phyloP scores from a whole-genome alignment of 495 filamentous ascomycete genomes.

The Hypomontagnella monticulosa region DNA sequence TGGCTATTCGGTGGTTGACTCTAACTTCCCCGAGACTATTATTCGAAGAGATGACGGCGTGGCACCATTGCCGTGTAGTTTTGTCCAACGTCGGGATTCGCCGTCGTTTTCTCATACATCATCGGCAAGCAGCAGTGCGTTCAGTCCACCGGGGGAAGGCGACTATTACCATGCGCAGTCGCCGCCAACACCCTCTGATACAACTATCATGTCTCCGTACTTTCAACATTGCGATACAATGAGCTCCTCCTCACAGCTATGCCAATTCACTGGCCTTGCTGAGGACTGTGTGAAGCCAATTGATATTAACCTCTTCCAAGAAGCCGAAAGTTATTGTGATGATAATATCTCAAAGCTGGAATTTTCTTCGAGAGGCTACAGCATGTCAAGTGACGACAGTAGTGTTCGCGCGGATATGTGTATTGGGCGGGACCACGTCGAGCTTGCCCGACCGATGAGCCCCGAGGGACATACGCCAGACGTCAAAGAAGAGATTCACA shows the following conservation, averaged over 20 bases:
- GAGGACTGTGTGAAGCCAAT: slow-evolving; percentile 50
- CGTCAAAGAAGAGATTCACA: slow-evolving; percentile 49
- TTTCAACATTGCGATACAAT: slow-evolving; percentile 38
- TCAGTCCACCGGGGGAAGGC: slow-evolving; percentile 51
- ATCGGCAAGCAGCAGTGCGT: slow-evolving; percentile 48
- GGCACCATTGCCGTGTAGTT: slow-evolving; percentile 32
- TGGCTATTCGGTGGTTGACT: slow-evolving; percentile 36
- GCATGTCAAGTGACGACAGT: slow-evolving; percentile 43
- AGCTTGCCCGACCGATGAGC: slow-evolving; percentile 24
- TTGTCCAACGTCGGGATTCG: slow-evolving; percentile 42
- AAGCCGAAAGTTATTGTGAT: slow-evolving; percentile 46
- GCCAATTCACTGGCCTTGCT: slow-evolving; percentile 46
- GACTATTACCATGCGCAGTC: slow-evolving; percentile 49
- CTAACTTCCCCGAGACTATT: slow-evolving; percentile 23
- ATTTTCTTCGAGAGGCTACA: slow-evolving; percentile 37
- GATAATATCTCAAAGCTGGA: slow-evolving; percentile 28
- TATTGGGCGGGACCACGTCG: slow-evolving; percentile 15
- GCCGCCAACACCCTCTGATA: slow-evolving; percentile 50
- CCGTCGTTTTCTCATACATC: slow-evolving; percentile 51
- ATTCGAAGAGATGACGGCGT: slow-evolving; percentile 24
- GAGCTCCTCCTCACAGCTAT: slow-evolving; percentile 30
- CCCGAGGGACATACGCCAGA: slow-evolving; percentile 33
- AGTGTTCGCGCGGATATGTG: slow-evolving; percentile 22
- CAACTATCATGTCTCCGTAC: slow-evolving; percentile 41
- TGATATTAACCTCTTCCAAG: slow-evolving; percentile 51